Conservation (phyloP, 2,329 filamentous ascomycete species). For the Colletotrichum sp. region DNA sequence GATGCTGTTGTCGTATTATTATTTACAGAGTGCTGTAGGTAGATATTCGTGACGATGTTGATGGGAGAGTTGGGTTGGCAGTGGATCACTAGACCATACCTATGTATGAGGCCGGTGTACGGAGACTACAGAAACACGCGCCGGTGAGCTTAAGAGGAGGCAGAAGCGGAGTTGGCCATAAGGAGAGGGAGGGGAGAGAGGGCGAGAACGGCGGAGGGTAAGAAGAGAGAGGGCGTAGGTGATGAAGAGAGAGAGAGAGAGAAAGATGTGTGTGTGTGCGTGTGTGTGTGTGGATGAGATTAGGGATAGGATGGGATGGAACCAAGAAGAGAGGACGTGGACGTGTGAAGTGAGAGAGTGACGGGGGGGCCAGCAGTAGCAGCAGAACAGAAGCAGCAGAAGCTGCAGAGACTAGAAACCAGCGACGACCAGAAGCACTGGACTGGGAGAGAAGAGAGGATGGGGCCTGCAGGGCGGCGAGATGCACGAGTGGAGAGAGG, state of each 20-base stretch:
- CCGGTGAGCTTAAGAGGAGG: not conserved
- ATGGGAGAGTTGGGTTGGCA: not conserved
- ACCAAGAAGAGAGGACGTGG: not conserved
- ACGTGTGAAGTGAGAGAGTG: not conserved
- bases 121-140: not conserved
- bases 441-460: constrained; percentile 21
- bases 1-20: not conserved
- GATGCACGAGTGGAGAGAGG: constrained; percentile 9
- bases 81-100: not conserved
- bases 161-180: not conserved
- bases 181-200: not conserved
- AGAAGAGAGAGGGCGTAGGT: not conserved
- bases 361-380: not conserved
- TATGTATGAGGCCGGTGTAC: not conserved
- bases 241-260: not conserved
- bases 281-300: not conserved
- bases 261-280: not conserved
- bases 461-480: constrained; percentile 20
- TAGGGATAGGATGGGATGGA: not conserved
- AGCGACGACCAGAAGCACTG: not conserved
- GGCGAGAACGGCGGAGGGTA: not conserved
- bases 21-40: not conserved
- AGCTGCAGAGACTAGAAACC: not conserved
- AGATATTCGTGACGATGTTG: not conserved
- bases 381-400: not conserved